phyloP scores from a whole-genome alignment of 345 rosid genomes.

The Noccaea caerulescens region DNA sequence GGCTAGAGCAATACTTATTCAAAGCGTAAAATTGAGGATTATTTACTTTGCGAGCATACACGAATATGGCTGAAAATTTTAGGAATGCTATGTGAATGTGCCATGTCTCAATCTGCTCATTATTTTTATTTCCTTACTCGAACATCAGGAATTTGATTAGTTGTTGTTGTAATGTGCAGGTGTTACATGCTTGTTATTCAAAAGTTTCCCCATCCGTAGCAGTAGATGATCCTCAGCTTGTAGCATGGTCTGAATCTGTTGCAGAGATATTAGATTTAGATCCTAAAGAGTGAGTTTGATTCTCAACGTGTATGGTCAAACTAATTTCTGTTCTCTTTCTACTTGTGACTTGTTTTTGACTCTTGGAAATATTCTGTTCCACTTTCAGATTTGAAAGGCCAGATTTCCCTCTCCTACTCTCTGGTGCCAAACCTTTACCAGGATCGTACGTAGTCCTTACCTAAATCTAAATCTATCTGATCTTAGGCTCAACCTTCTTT shows the following conservation, averaged over 20 bases:
- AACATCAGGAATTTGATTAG: constrained; percentile 4
- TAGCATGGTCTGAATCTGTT: constrained; percentile 92
- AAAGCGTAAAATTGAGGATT: not conserved
- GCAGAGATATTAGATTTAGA: constrained; percentile 82
- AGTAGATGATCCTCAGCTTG: constrained; percentile 89
- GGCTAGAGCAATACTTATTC: not conserved
- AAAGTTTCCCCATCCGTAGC: constrained; percentile 86
- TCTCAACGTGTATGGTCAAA: not conserved
- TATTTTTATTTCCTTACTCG: not conserved
- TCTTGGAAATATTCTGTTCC: constrained; percentile 18
- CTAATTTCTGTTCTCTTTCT: constrained; percentile 11
- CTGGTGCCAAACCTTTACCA: constrained; percentile 72
- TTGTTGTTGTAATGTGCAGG: constrained; percentile 49
- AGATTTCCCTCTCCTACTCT: constrained; percentile 75
- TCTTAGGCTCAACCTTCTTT: not conserved
- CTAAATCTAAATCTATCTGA: constrained; percentile 1
- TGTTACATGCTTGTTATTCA: constrained; percentile 83
- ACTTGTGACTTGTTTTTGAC: not conserved
- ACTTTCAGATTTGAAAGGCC: constrained; percentile 79
- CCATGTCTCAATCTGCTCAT: not conserved
- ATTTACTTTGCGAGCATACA: not conserved
- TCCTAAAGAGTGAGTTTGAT: constrained; percentile 76
- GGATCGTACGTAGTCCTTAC: constrained; percentile 68
- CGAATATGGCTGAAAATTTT: not conserved
- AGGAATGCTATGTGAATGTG: not conserved